phyloP scores from a whole-genome alignment of 352 stramenopile species.

The Globisporangium uncinulatum region DNA sequence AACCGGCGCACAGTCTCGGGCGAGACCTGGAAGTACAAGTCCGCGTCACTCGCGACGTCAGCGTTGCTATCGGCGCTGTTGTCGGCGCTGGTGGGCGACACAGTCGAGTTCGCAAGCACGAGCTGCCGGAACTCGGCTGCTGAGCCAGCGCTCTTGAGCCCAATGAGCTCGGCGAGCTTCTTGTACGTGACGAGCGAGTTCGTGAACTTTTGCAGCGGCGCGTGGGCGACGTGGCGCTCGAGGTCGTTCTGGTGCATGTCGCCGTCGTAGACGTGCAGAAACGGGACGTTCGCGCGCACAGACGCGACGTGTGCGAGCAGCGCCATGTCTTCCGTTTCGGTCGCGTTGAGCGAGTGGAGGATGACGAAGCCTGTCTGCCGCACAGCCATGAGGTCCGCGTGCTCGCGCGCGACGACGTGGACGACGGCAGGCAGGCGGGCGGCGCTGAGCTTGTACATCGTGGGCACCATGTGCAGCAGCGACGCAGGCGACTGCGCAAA shows the following conservation, averaged over 20 bases:
- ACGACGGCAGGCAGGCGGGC: conserved; percentile 82
- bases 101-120: conserved; percentile 45
- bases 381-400: conserved; percentile 91
- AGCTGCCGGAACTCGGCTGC: conserved; percentile 56
- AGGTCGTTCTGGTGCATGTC: conserved; percentile 87
- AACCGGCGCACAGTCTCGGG: conserved; percentile 85
- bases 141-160: conserved; percentile 36
- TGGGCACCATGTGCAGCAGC: conserved; percentile 91
- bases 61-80: conserved; percentile 17
- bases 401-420: conserved; percentile 88
- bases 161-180: conserved; percentile 60
- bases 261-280: conserved; percentile 93
- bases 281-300: conserved; percentile 86
- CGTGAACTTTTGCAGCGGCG: conserved; percentile 46
- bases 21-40: conserved; percentile 91
- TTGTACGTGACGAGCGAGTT: conserved; percentile 66
- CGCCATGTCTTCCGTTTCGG: conserved; percentile 90
- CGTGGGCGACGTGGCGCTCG: conserved; percentile 32
- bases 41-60: conserved; percentile 56
- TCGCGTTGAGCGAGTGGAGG: conserved; percentile 79
- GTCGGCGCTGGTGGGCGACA: conserved; percentile 5
- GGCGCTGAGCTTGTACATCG: conserved; percentile 92
- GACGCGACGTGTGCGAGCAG: conserved; percentile 88
- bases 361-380: conserved; percentile 89
- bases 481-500: conserved; percentile 84